phyloP scores from a whole-genome alignment of 1,139 yeast species.

The Blastobotrys aristatus region DNA sequence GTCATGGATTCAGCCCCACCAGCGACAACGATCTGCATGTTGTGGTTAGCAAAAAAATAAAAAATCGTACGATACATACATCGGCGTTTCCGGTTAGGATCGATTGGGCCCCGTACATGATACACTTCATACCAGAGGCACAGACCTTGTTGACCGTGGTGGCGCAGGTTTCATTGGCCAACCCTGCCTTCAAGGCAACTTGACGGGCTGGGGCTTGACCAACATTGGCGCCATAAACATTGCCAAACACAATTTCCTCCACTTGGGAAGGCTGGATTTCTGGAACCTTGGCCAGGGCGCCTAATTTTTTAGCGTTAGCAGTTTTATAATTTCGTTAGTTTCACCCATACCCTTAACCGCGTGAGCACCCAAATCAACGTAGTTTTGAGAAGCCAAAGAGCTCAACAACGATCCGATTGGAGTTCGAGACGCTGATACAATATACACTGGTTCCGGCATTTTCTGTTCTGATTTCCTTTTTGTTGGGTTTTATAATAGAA shows the following conservation, averaged over 20 bases:
- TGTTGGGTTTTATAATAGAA: neutral
- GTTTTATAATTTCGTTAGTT: neutral
- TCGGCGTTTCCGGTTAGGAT: constrained; percentile 87
- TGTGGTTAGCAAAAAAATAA: neutral
- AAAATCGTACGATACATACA: constrained; percentile 14
- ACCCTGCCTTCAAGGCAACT: constrained; percentile 88
- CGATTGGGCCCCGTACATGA: constrained; percentile 85
- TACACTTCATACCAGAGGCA: constrained; percentile 93
- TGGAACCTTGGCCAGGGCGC: constrained; percentile 81
- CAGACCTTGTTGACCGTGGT: constrained; percentile 94
- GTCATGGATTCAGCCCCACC: constrained; percentile 99
- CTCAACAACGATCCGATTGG: constrained; percentile 96
- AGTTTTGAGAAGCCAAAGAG: constrained; percentile 62
- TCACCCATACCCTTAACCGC: constrained; percentile 63
- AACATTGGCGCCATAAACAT: constrained; percentile 85
- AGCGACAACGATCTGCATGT: constrained; percentile 61
- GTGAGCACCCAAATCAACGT: constrained; percentile 82
- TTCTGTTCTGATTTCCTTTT: neutral
- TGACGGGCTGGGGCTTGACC: constrained; percentile 99
- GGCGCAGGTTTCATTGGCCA: constrained; percentile 71
- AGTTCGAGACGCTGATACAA: constrained; percentile 87
- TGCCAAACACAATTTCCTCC: constrained; percentile 90
- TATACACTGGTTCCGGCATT: constrained; percentile 53
- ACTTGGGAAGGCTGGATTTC: constrained; percentile 68
- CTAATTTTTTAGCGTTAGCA: constrained; percentile 25